Evolutionary conservation across 2,329 filamentous ascomycete genomes (phyloP).

Genomic region (Thelonectria olida): DNA sequence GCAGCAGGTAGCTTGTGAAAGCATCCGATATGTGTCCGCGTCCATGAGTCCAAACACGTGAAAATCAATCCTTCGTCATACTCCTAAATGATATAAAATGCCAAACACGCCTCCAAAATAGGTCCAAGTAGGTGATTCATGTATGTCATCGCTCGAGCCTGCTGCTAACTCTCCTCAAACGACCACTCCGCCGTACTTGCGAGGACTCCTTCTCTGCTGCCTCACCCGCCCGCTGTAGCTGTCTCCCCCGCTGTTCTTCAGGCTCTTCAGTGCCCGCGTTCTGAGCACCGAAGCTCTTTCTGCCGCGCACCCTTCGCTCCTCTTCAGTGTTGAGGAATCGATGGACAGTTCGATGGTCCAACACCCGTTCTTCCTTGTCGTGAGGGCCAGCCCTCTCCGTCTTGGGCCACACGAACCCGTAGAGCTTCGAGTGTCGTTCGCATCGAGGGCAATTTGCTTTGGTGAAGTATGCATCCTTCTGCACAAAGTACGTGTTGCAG

Average conservation of each 20-base stretch:
- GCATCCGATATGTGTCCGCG: neutral
- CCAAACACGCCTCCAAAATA: neutral
- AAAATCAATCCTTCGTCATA: slow-evolving; percentile 2
- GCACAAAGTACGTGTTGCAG: slow-evolving; percentile 84
- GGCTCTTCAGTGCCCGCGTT: slow-evolving; percentile 39
- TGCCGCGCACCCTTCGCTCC: slow-evolving; percentile 65
- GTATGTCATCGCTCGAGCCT: slow-evolving; percentile 35
- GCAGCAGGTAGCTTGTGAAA: neutral
- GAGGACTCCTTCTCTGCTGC: slow-evolving; percentile 33
- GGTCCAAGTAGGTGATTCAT: neutral
- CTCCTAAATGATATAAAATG: slow-evolving; percentile 12
- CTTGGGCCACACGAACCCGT: slow-evolving; percentile 96
- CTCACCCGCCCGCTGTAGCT: slow-evolving; percentile 22
- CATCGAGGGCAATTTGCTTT: slow-evolving; percentile 88
- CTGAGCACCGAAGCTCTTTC: slow-evolving; percentile 44
- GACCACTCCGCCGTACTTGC: slow-evolving; percentile 46
- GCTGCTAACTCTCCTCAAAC: slow-evolving; percentile 47
- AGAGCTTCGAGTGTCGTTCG: slow-evolving; percentile 94
- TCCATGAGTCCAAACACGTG: neutral
- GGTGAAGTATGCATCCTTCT: slow-evolving; percentile 87
- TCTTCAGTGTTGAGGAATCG: slow-evolving; percentile 80
- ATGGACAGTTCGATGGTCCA: slow-evolving; percentile 89
- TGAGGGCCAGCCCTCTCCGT: slow-evolving; percentile 80
- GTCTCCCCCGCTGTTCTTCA: slow-evolving; percentile 38
- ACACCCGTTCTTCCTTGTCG: slow-evolving; percentile 76